Evolutionary conservation across 768 basidiomycete genomes (phyloP), one percentile per base, ranked within the genome.

Genomic region (Mycena galopus): DNA sequence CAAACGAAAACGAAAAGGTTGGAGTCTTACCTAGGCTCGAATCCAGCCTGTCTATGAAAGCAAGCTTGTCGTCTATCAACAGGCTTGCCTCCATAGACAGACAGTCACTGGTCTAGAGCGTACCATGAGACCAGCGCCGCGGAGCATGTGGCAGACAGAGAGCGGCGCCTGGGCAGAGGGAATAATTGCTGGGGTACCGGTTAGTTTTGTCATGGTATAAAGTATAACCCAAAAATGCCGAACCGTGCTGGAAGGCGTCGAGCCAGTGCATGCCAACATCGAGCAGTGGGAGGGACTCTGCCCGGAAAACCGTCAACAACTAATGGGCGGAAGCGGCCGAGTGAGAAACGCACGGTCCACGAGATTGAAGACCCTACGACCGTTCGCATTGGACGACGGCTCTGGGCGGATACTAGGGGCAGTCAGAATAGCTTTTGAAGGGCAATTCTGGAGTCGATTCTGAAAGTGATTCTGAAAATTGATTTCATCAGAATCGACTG

Each of bases 61-160:
- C n/a, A n/a, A n/a, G n/a, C n/a, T n/a, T n/a, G n/a, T n/a, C n/a
- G n/a, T n/a, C n/a, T n/a, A n/a, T n/a, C n/a, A n/a, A n/a, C n/a
- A n/a, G n/a, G n/a, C n/a, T n/a, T n/a, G n/a, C n/a, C n/a, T n/a
- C n/a, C n/a, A n/a, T n/a, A n/a, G n/a, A n/a, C n/a, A n/a, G n/a
- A n/a, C n/a, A n/a, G n/a, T n/a, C n/a, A n/a, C n/a, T n/a, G n/a
- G n/a, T n/a, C n/a, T n/a, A n/a, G 23, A 99, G 90, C 19, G 88
- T 86, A 4, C 96, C 96, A 55, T 87, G 88, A 12, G 91, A 92
- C 89, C 91, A 16, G 90, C 86, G 23, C 95, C 94, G 44, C 87
- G 88, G 25, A 97, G 86, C 0, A 90, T 91, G 16, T 97, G 91
- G 37, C 86, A 89, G 4, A 95, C 84, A 25, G 89, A 90, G 59